phyloP scores from a whole-genome alignment of 202 grass and related monocot species.

The Dendrocalamus latiflorus region DNA sequence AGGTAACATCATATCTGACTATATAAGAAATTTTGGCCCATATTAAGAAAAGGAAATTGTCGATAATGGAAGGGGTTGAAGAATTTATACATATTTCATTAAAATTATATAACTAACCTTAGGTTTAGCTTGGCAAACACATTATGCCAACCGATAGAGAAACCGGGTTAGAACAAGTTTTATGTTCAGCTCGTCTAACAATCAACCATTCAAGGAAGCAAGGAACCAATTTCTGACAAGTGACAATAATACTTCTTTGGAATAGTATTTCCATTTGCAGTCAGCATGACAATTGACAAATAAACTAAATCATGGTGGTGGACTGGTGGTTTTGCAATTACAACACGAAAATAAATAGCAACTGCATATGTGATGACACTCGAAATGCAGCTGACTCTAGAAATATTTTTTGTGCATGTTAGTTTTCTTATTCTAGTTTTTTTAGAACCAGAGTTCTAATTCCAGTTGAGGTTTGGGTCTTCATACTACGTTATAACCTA shows the following conservation, averaged over 20 bases:
- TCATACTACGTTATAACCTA: neutral
- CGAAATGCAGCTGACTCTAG: neutral
- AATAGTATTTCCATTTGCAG: slow-evolving; percentile 7
- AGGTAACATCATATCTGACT: neutral
- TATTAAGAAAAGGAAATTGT: neutral
- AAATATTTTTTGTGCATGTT: neutral
- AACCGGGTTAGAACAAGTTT: neutral
- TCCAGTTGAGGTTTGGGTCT: neutral
- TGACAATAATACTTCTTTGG: neutral
- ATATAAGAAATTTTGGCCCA: neutral
- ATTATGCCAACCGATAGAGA: neutral
- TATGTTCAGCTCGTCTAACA: neutral
- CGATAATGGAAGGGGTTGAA: neutral
- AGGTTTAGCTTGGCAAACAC: neutral
- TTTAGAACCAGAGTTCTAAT: neutral
- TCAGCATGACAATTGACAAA: neutral
- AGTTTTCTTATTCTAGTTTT: neutral
- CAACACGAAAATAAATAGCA: neutral
- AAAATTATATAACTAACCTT: neutral
- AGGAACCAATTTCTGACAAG: neutral
- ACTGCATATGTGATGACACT: neutral
- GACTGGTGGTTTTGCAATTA: neutral
- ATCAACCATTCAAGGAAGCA: neutral
- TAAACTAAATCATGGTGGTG: neutral
- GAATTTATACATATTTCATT: neutral